Conservation (phyloP, 495 filamentous ascomycete species). For the Venustampulla echinocandica region DNA sequence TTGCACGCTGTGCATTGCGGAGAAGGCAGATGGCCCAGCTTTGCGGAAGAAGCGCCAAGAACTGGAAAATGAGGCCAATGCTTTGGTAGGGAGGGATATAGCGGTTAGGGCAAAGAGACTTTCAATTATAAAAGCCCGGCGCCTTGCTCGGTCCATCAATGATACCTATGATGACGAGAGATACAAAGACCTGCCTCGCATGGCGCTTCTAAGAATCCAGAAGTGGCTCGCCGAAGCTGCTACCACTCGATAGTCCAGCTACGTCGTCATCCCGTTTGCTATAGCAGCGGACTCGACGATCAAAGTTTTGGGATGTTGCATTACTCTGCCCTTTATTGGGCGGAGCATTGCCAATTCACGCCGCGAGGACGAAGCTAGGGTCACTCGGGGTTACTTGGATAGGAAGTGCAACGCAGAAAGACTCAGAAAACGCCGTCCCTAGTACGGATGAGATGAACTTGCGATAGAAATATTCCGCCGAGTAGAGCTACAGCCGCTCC, state of each 20-base stretch:
- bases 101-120: conserved; percentile 23
- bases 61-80: conserved; percentile 24
- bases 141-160: conserved; percentile 23
- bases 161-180: conserved; percentile 27
- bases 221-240: conserved; percentile 27
- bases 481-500: no score
- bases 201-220: conserved; percentile 22
- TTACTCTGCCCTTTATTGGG: neutral
- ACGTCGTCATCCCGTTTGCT: neutral
- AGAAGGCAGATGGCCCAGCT: conserved; percentile 24
- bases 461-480: no score
- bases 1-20: conserved; percentile 37
- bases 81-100: conserved; percentile 21
- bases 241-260: neutral
- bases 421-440: no score
- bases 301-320: neutral
- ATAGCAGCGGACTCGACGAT: neutral
- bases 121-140: conserved; percentile 21
- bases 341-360: no score
- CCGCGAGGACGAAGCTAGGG: no score
- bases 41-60: conserved; percentile 26
- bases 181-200: conserved; percentile 24
- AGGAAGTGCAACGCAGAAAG: no score
- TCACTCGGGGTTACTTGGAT: no score
- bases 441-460: no score